Conservation (phyloP, 495 filamentous ascomycete species). For the Baudoinia panamericana region DNA sequence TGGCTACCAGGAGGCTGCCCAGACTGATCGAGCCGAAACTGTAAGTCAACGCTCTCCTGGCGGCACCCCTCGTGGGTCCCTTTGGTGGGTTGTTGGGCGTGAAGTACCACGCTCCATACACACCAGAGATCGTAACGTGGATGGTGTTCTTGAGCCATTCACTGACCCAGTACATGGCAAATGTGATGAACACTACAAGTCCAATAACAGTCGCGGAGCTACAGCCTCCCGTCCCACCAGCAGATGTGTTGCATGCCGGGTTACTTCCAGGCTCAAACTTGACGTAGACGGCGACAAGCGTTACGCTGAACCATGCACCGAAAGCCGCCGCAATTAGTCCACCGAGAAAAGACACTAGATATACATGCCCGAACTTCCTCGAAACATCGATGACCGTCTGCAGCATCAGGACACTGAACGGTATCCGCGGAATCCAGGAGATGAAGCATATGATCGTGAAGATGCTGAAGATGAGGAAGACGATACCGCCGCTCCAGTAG, state of each 20-base stretch:
- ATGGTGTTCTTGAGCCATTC: slow-evolving; percentile 89
- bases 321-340: slow-evolving; percentile 63
- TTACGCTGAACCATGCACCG: slow-evolving; percentile 47
- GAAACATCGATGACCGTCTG: slow-evolving; percentile 78
- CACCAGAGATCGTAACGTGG: slow-evolving; percentile 72
- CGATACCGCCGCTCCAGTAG: slow-evolving; percentile 71
- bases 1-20: slow-evolving; percentile 71
- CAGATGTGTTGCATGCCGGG: slow-evolving; percentile 43
- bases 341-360: slow-evolving; percentile 68
- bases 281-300: slow-evolving; percentile 55
- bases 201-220: slow-evolving; percentile 66
- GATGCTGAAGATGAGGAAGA: slow-evolving; percentile 68
- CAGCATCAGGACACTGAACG: slow-evolving; percentile 80
- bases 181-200: slow-evolving; percentile 72
- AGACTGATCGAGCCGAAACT: slow-evolving; percentile 84
- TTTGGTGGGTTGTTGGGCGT: slow-evolving; percentile 55
- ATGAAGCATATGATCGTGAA: slow-evolving; percentile 71
- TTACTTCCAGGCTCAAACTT: slow-evolving; percentile 62
- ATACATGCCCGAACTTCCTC: slow-evolving; percentile 70
- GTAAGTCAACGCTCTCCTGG: slow-evolving; percentile 68
- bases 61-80: slow-evolving; percentile 62
- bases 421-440: slow-evolving; percentile 76
- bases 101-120: slow-evolving; percentile 93
- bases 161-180: slow-evolving; percentile 82
- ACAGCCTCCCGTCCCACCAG: slow-evolving; percentile 46